Evolutionary conservation across 176 grass and related monocot species (phyloP).

Genomic region (Raddia distichophylla): DNA sequence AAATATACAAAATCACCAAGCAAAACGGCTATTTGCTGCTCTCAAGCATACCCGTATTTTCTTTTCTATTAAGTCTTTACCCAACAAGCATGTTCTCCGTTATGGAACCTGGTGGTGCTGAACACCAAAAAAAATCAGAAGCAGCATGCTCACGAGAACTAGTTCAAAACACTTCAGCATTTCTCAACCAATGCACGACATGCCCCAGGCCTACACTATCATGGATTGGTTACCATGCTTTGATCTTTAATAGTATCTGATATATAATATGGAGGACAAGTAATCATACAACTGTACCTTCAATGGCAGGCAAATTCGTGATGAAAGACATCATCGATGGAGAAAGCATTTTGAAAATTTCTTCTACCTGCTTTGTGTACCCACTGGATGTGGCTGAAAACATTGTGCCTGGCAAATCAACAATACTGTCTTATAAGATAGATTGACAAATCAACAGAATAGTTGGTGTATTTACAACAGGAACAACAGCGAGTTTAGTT

Average conservation of each 20-base stretch:
- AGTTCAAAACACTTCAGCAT: not conserved
- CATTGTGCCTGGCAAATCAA: constrained; percentile 59
- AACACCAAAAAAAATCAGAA: not conserved
- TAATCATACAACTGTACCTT: constrained; percentile 47
- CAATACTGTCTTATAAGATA: not conserved
- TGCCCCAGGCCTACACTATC: not conserved
- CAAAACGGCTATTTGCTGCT: not conserved
- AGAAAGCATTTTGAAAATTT: constrained; percentile 76
- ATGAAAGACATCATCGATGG: constrained; percentile 61
- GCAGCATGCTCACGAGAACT: not conserved
- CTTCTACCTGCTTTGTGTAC: constrained; percentile 62
- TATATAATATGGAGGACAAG: not conserved
- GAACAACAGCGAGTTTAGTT: not conserved
- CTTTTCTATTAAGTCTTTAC: too few species aligned
- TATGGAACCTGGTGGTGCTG: not conserved
- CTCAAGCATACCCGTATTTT: not conserved
- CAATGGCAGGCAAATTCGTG: constrained; percentile 77
- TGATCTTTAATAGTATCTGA: constrained; percentile 9
- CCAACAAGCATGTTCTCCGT: not conserved
- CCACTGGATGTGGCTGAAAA: constrained; percentile 51
- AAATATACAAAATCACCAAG: not conserved
- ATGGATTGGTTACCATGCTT: not conserved
- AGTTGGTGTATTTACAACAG: not conserved
- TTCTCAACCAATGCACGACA: constrained; percentile 9
- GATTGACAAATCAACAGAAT: not conserved